Percentiles rank a stretch among this genome's conserved stretches.
These are phyloP conservation scores for Piper betle DNA, from an alignment of 164 flowering plant species.

Conservation along the genomic window DNA sequence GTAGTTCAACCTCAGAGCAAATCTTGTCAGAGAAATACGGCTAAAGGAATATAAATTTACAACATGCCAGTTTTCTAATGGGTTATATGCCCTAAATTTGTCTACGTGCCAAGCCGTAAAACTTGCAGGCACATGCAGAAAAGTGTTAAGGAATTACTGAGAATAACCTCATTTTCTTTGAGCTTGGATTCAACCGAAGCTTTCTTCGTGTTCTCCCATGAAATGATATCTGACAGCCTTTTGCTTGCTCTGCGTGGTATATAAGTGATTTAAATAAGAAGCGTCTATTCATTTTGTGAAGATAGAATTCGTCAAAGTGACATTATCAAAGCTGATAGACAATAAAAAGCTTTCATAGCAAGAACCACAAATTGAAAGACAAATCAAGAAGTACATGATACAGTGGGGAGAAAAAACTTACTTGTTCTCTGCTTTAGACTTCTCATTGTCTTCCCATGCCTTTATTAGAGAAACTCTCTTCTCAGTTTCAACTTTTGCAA, in stretches of 20 bases:
- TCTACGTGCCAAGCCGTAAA: too few species aligned
- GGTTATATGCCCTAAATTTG: too few species aligned
- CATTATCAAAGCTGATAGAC: too few species aligned
- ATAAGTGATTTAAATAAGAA: not conserved
- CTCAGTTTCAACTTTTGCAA: conserved; percentile 55
- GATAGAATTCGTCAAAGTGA: not conserved
- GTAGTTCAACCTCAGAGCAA: too few species aligned
- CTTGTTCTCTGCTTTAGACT: conserved; percentile 79
- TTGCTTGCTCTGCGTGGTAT: conserved; percentile 46
- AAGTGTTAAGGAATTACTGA: too few species aligned
- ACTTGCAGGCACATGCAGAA: too few species aligned
- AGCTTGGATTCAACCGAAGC: conserved; percentile 61
- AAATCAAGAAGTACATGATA: too few species aligned
- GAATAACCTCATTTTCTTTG: conserved; percentile 50
- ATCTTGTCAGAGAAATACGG: too few species aligned
- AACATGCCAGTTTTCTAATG: too few species aligned
- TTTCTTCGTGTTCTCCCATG: conserved; percentile 76
- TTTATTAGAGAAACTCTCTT: conserved; percentile 62
- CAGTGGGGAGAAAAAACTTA: conserved; percentile 8
- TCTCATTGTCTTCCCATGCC: conserved; percentile 96
- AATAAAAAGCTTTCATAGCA: too few species aligned
- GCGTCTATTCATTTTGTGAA: not conserved
- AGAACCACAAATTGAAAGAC: too few species aligned
- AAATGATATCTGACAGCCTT: conserved; percentile 31
- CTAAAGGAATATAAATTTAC: too few species aligned